Base-by-base conservation (phyloP, 495 filamentous ascomycete species). In the Viridothelium virens region DNA sequence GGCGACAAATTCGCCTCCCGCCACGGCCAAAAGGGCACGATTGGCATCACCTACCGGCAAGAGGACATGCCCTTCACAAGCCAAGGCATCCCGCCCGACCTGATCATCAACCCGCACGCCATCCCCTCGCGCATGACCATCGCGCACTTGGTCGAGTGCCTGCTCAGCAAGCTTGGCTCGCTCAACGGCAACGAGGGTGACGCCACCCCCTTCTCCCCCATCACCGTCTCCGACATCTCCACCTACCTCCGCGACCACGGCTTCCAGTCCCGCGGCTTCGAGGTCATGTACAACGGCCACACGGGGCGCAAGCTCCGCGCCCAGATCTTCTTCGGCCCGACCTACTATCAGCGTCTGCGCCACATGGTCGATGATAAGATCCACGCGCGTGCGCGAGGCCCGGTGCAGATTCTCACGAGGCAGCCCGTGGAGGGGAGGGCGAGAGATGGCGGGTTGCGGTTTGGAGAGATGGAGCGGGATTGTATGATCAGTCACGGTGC, bases 281-380 rank as follows among this genome's bases (percentile, higher is more conserved):
- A 99, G 78, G 84, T 97, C 74, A 93, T 99, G 93, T 97, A 94
- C 80, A 94, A 97, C 74, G 94, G 94, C 16, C 92, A 97, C 78
- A 97, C 95, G 2, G 94, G 94, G 47, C 84, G 85, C 64, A 99
- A 97, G 83, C 78, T 97, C 47, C 87, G 89, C 37, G 89, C 92
- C 5, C 95, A 99, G 77, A 87, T 97, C 38, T 99, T 97, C 85
- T 81, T 99, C 56, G 94, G 94, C 31, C 94, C 94, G 1, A 99
- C 95, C 1, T 99, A 99, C 81, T 99, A 99, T 80, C 94, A 99
- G 79, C 91, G 95, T 77, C 83, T 99, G 64, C 85, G 95, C 63
- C 94, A 99, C 78, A 99, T 99, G 94, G 94, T 99, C 68, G 95
- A 99, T 76, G 94, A 99, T 80, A 99, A 99, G 86, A 97, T 99